Base-by-base conservation (phyloP, 768 basidiomycete species). In the Crepidotus variabilis region DNA sequence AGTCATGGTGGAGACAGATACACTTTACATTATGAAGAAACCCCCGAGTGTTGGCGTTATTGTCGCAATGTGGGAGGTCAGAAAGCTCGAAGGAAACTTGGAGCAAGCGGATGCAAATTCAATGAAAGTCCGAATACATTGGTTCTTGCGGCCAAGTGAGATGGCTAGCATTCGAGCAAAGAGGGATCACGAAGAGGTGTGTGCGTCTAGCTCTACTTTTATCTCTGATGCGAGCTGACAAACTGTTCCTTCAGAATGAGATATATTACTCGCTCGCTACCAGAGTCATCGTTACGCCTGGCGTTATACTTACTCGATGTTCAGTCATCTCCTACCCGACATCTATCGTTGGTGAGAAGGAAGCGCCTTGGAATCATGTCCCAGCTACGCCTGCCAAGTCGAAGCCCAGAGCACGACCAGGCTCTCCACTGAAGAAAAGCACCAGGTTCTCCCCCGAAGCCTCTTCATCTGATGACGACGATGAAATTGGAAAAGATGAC, bases 71-170 rank as follows among this genome's bases (percentile, higher is more conserved):
- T 91, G 88, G 86, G 81, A 87, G 54, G 71, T 74, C 2, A 61
- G 69, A 63, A 60, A 55, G 48, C 66, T 67, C 52, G 71, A 55
- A 1, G 71, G 70, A 7, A 65, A 65, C 0, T 69, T 61, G 7
- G 63, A 52, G 21, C 68, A 73, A 34, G 65, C 65, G n/a, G 67
- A 71, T 33, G 64, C 63, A 1, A 61, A 68, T 35, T 77, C 72
- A 50, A 83, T 85, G 75, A 76, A 80, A 54, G 69, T 88, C 21
- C 77, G 80, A 23, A 70, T 92, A 21, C 90, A 90, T 61, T 92
- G 89, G 90, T 92, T 92, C 63, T 70, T 88, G 58, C 72, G 83
- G 32, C 88, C 88, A 0, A 69, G 72, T 0, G 84, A 92, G 65
- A 71, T 91, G 57, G 79, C 88, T 6, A 70, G 71, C 22, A 71